phyloP scores from a whole-genome alignment of 2,329 filamentous ascomycete species.

The Zasmidium angulare region DNA sequence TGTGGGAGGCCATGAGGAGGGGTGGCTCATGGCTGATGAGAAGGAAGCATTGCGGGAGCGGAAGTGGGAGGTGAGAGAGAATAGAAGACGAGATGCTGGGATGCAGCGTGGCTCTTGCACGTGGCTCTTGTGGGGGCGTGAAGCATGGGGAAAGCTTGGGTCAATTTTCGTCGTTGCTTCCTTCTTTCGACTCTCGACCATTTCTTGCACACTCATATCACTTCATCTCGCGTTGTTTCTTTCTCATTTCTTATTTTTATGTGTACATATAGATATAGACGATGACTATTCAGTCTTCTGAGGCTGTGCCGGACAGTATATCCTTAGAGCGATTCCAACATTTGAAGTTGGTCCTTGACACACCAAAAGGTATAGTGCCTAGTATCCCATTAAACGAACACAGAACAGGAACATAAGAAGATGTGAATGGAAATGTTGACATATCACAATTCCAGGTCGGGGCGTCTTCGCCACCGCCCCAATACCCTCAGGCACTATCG shows the following conservation, averaged over 20 bases:
- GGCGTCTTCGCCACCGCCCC: constrained; percentile 51
- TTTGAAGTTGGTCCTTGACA: constrained; percentile 47
- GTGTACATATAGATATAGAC: not conserved
- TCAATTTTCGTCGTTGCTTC: too few relatives aligned
- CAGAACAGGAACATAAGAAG: too few relatives aligned
- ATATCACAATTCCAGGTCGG: constrained; percentile 47
- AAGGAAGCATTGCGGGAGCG: too few relatives aligned
- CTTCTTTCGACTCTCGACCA: too few relatives aligned
- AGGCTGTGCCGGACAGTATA: constrained; percentile 9
- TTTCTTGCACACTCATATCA: not conserved
- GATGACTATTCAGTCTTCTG: not conserved
- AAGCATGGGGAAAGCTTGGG: too few relatives aligned
- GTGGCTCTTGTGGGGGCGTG: not conserved
- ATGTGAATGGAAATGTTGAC: too few relatives aligned
- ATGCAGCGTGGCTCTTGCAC: not conserved
- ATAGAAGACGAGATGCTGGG: not conserved
- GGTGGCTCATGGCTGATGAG: not conserved
- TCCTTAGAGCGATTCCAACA: constrained; percentile 42
- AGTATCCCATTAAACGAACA: too few relatives aligned
- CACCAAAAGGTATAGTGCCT: constrained; percentile 49
- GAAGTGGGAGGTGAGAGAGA: not conserved
- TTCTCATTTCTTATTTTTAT: not conserved
- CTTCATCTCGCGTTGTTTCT: not conserved
- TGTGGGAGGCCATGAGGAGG: constrained; percentile 30
- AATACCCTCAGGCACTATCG: constrained; percentile 49